Evolutionary conservation across 169 alveolate species (phyloP), one percentile per base, ranked within the genome.

Genomic region (Babesia sp.): DNA sequence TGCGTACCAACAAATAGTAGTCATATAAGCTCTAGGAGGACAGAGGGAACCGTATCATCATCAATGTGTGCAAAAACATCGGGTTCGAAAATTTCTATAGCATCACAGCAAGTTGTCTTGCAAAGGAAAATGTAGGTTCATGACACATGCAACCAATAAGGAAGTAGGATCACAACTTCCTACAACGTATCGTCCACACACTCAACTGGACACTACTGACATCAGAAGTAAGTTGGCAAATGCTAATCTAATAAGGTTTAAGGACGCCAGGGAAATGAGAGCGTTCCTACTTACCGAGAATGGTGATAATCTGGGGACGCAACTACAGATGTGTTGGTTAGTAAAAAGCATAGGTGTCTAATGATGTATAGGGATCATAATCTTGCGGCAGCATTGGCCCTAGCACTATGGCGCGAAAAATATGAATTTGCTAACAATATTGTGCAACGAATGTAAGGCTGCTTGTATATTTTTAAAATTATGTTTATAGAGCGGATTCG

Each of bases 201-300:
- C 71, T 89, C 63, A 84, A 85, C 61, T 89, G 93, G 93, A 82
- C 90, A 11, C 69, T 89, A 55, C 39, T 89, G 48, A 89, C 93
- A 18, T 75, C 93, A 1, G 71, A 63, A 55, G 83, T 79, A 44
- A 22, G 55, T 18, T 29, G 37, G 22, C 61, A 5, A 18, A 2
- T 0, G 22, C 29, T 11, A 9, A 31, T 24, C 18, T 8, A 64
- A 6, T 3, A 29, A 29, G 12, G n/a, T 1, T 34, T 36, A 26
- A 83, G 82, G 93, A 85, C 20, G 86, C 93, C 0, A 79, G 70
- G 44, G 85, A 72, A 42, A 41, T 89, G 68, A 74, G 93, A 63
- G 71, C 71, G 34, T 53, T 29, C 34, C 76, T 89, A 18, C 70
- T 89, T 22, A 74, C 86, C 3, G 79, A 54, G 50, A 70, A 84